A percentile compares a stretch with the other conserved stretches of the same genome.
Evolutionary conservation across 2,329 filamentous ascomycete genomes (phyloP).

Genomic region (Aureobasidium sp.): DNA sequence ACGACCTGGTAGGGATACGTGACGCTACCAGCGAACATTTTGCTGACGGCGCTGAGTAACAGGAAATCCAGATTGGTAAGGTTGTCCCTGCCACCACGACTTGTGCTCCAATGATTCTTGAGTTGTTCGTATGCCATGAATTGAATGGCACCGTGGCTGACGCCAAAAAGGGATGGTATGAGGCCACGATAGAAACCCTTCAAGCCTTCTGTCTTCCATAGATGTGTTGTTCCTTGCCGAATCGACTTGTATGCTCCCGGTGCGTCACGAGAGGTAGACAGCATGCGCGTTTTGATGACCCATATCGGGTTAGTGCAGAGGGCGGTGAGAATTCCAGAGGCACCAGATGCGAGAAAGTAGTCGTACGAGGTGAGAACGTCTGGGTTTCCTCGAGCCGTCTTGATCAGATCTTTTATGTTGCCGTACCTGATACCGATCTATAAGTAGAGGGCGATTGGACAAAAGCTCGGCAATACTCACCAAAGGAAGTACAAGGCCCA

Average conservation of each 20-base stretch:
- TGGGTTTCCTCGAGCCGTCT: conserved; percentile 29
- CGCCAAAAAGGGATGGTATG: conserved; percentile 71
- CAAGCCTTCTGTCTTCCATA: conserved; percentile 63
- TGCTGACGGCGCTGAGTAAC: conserved; percentile 69
- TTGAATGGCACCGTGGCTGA: conserved; percentile 86
- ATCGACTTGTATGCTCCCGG: conserved; percentile 76
- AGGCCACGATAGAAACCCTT: conserved; percentile 83
- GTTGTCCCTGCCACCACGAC: conserved; percentile 29
- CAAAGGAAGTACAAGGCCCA: conserved; percentile 91
- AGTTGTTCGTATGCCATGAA: conserved; percentile 87
- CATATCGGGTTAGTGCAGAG: conserved; percentile 89
- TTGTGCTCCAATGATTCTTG: conserved; percentile 49
- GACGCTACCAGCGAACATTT: conserved; percentile 77
- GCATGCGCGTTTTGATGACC: conserved; percentile 97
- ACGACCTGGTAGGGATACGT: conserved; percentile 97
- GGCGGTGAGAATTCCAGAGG: conserved; percentile 64
- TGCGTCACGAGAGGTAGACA: conserved; percentile 67
- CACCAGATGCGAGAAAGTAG: conserved; percentile 70
- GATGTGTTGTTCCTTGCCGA: conserved; percentile 56
- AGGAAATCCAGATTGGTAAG: conserved; percentile 69
- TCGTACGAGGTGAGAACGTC: conserved; percentile 52
- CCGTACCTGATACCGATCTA: conserved; percentile 37
- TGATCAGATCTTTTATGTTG: conserved; percentile 48
- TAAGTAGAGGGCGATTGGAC: not conserved
- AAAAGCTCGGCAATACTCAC: conserved; percentile 16